Conservation (phyloP, 2,329 filamentous ascomycete genomes). For the Pseudocercospora cruenta region DNA sequence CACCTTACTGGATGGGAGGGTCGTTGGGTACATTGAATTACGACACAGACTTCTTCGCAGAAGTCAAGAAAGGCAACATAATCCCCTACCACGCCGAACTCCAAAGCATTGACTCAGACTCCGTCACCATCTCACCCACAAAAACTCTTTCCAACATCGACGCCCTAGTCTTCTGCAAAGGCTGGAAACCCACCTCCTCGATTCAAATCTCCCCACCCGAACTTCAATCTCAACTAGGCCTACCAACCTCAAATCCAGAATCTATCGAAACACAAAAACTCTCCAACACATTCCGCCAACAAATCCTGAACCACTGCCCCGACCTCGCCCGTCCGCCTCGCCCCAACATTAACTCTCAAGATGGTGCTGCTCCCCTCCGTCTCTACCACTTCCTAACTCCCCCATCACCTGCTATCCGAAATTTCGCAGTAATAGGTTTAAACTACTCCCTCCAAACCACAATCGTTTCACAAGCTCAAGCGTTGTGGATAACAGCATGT, state of each 20-base stretch:
- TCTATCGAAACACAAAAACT: not conserved
- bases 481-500: slow-evolving; percentile 19
- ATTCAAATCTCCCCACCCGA: slow-evolving; percentile 6
- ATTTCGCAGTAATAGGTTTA: slow-evolving; percentile 13
- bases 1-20: slow-evolving; percentile 14
- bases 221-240: not conserved
- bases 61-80: slow-evolving; percentile 7
- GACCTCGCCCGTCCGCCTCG: not conserved
- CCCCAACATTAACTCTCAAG: not conserved
- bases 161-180: slow-evolving; percentile 10
- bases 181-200: slow-evolving; percentile 5
- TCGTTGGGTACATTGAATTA: slow-evolving; percentile 14
- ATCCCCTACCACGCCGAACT: slow-evolving; percentile 13
- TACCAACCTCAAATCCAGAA: not conserved
- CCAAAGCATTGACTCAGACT: not conserved
- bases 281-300: not conserved
- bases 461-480: slow-evolving; percentile 12
- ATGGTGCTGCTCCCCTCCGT: not conserved
- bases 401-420: not conserved
- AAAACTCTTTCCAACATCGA: not conserved
- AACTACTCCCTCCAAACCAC: slow-evolving; percentile 13
- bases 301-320: not conserved
- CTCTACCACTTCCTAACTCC: slow-evolving; percentile 15
- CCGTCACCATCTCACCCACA: not conserved
- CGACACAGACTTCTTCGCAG: slow-evolving; percentile 27